Conservation (phyloP, 2,329 filamentous ascomycete genomes). For the Stemphylium lycopersici region DNA sequence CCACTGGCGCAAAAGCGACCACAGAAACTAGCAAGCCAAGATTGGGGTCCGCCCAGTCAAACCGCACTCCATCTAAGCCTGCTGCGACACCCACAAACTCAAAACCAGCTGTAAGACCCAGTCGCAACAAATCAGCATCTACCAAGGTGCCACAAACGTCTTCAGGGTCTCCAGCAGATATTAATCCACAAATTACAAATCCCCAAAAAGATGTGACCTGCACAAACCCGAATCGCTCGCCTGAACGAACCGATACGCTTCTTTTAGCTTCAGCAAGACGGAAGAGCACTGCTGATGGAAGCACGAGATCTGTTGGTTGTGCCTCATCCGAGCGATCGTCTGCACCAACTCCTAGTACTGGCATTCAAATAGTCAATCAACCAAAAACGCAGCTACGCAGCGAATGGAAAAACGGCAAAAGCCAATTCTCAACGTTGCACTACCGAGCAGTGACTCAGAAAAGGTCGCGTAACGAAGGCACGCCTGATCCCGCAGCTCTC, state of each 20-base stretch:
- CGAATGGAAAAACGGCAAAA: constrained; percentile 20
- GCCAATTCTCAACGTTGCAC: constrained; percentile 25
- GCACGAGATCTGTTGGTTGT: background rate
- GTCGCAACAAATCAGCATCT: background rate
- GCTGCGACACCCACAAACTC: background rate
- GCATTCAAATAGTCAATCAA: constrained; percentile 38
- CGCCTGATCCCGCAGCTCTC: constrained; percentile 32
- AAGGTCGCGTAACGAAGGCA: constrained; percentile 29
- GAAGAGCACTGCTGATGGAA: background rate
- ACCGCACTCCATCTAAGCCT: background rate
- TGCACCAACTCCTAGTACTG: background rate
- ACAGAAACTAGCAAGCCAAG: background rate
- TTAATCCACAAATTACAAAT: background rate
- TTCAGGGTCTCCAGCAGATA: background rate
- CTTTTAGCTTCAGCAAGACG: background rate
- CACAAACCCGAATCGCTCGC: background rate
- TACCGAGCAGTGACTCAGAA: constrained; percentile 26
- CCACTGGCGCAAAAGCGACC: background rate
- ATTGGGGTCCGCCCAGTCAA: background rate
- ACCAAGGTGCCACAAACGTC: background rate
- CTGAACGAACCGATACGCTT: background rate
- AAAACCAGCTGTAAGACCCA: background rate
- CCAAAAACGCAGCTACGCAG: constrained; percentile 16
- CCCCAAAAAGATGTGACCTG: background rate
- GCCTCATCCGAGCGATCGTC: background rate